phyloP scores from a whole-genome alignment of 805 yeast genomes.

The Candida tibetensis region DNA sequence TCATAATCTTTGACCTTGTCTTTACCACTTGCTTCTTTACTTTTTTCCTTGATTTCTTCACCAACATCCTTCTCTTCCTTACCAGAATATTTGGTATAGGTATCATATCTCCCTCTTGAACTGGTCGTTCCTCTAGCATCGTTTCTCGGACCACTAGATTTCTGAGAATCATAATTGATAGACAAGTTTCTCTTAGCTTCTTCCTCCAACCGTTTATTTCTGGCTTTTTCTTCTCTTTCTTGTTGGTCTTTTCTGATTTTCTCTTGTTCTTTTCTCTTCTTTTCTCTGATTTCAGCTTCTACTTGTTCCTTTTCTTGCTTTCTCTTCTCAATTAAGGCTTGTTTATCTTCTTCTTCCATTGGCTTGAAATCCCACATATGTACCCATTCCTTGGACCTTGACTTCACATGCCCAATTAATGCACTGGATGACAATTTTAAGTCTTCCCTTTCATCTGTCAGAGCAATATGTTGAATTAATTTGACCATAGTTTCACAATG shows the following conservation, averaged over 20 bases:
- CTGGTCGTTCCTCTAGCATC: constrained; percentile 8
- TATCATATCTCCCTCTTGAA: constrained; percentile 30
- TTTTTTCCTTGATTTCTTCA: constrained; percentile 2
- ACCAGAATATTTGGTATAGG: constrained; percentile 23
- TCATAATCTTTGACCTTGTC: constrained; percentile 9
- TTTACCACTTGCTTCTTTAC: constrained; percentile 10
- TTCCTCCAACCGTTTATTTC: constrained; percentile 4
- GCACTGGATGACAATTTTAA: constrained; percentile 75
- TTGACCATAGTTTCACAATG: constrained; percentile 56
- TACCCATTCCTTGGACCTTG: constrained; percentile 51
- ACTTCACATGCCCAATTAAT: constrained; percentile 59
- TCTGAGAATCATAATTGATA: constrained; percentile 11
- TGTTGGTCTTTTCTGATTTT: constrained; percentile 12
- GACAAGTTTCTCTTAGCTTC: constrained; percentile 10
- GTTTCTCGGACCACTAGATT: constrained; percentile 10
- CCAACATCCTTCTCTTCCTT: constrained; percentile 2
- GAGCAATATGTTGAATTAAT: constrained; percentile 46
- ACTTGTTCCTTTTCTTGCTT: constrained; percentile 16
- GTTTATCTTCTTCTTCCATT: constrained; percentile 43
- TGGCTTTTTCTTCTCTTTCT: constrained; percentile 7
- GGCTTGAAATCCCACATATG: constrained; percentile 57
- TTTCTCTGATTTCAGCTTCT: constrained; percentile 14
- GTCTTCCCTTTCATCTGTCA: constrained; percentile 70
- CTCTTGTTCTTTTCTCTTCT: constrained; percentile 13
- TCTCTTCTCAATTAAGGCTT: constrained; percentile 21